Evolutionary conservation across 169 alveolate genomes (phyloP), one percentile per base, ranked within the genome.

Genomic region (Cyclospora cayetanensis): DNA sequence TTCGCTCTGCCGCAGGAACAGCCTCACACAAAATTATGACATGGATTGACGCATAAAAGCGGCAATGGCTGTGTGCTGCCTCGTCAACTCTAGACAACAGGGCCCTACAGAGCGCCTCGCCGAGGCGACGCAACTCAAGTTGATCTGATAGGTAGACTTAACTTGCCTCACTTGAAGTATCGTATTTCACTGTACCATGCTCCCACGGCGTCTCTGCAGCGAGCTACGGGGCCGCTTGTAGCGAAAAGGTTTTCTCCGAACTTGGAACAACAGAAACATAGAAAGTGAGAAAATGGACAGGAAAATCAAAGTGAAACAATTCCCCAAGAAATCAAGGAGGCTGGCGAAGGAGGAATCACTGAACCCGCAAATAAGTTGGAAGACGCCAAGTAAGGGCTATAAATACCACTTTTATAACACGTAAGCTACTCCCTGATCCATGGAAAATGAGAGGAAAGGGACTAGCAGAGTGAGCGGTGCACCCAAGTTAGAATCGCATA

Each of bases 191-290:
- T 20, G 46, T 86, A 86, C 92, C 92, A 86, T n/a, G 41, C 34
- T 3, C 9, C 92, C 27, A 86, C 92, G 3, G 92, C 92, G 31
- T 31, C 76, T 11, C 7, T 4, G 60, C 92, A 86, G 29, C 20
- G 0, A 4, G 92, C 50, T 60, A 20, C 1, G 22, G 29, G 29
- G 42, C 15, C 25, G 25, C 53, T 5, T 20, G 72, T 18, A 15
- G 2, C 20, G 55, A 42, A 86, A 0, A 86, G 72, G 74, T 86
- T 86, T 25, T 86, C 92, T 12, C 92, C 92, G 53, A 60, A 86
- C 92, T 86, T 70, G 4, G 27, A 70, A 70, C 3, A 35, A 70
- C 63, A 2, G 84, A n/a, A 72, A 22, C 35, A 37, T 18, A 22
- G 25, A 35, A 20, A 37, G 29, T 9, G 82, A 12, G 41, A 29